Conservation (phyloP, 257 asterid species). For the Solanum microdontum region DNA sequence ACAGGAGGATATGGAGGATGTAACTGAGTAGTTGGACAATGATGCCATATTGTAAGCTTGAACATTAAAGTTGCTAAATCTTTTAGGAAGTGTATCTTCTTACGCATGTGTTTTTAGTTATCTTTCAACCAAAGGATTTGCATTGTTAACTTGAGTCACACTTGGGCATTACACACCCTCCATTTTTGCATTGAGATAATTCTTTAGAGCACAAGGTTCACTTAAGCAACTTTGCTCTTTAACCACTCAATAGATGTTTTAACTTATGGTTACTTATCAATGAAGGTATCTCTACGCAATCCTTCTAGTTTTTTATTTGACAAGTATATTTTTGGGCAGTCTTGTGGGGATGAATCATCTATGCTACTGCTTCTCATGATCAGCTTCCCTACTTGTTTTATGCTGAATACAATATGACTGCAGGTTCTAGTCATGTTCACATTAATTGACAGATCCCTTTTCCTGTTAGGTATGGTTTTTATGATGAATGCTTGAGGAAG, state of each 20-base stretch:
- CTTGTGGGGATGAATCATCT: neutral
- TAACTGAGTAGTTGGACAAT: neutral
- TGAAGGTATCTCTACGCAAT: neutral
- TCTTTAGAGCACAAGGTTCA: neutral
- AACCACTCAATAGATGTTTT: neutral
- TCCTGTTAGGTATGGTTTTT: conserved; percentile 74
- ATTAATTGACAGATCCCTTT: conserved; percentile 13
- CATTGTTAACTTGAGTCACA: neutral
- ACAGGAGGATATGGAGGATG: neutral
- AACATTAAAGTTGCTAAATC: neutral
- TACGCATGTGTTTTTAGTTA: neutral
- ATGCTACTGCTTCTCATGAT: neutral
- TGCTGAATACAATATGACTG: neutral
- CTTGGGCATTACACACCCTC: neutral
- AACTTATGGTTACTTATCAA: neutral
- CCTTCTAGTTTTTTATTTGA: neutral
- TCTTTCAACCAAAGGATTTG: neutral
- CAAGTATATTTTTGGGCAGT: neutral
- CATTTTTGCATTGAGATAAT: neutral
- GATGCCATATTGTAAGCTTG: neutral
- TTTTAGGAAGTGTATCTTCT: neutral
- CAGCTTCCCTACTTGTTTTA: neutral
- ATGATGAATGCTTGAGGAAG: conserved; percentile 96
- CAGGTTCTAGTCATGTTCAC: neutral
- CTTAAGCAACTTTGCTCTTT: neutral